These are phyloP conservation scores for Protostelium mycophagum DNA, from an alignment of 78 protist species.

Conservation along the genomic window DNA sequence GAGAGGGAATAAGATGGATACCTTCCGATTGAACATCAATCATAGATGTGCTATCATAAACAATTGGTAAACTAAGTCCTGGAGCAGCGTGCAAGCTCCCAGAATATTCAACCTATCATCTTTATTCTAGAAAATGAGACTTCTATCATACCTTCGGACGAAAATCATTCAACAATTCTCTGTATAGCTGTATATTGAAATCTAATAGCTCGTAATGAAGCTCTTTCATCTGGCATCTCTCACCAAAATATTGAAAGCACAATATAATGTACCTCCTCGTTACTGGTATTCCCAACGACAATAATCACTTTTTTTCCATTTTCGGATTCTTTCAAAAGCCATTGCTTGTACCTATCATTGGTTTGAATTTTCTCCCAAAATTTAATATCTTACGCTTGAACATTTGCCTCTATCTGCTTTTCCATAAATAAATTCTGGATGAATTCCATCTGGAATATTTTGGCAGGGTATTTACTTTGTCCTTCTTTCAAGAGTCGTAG, in stretches of 20 bases:
- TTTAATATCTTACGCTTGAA: neutral
- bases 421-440: neutral
- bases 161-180: neutral
- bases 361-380: neutral
- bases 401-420: neutral
- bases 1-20: no score
- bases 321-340: neutral
- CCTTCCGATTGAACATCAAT: neutral
- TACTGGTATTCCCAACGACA: neutral
- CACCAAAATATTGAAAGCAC: neutral
- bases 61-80: neutral
- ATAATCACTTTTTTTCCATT: neutral
- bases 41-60: neutral
- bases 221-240: neutral
- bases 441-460: neutral
- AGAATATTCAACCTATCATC: neutral
- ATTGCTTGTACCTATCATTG: neutral
- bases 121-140: neutral
- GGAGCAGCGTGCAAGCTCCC: neutral
- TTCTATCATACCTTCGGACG: neutral
- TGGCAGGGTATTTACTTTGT: neutral
- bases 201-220: neutral
- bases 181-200: neutral
- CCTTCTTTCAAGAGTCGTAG: neutral
- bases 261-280: neutral